These are phyloP conservation scores for Pseudozyma tsukubaensis DNA, from an alignment of 1,284 basidiomycete species.

Conservation along the genomic window DNA sequence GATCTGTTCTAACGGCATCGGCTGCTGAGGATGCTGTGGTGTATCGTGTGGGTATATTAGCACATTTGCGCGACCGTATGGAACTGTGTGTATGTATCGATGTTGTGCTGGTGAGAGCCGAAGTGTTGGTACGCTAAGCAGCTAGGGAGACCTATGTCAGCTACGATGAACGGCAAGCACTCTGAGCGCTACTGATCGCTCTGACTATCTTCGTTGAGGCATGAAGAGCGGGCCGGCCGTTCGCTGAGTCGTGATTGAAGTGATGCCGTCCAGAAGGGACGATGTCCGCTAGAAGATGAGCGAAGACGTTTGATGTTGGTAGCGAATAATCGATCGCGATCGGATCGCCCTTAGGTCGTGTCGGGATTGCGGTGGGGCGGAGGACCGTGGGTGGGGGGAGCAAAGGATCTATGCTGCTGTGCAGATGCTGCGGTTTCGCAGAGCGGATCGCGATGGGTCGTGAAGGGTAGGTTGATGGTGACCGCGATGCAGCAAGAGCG, in stretches of 20 bases:
- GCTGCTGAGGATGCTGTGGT: conserved; percentile 7
- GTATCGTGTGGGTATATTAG: conserved; percentile 16
- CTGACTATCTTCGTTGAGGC: not conserved
- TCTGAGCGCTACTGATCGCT: conserved; percentile 2
- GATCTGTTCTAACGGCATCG: conserved; percentile 57
- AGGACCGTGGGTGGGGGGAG: not conserved
- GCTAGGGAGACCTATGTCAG: not conserved
- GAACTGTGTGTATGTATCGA: too few species aligned
- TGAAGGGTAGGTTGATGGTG: not conserved
- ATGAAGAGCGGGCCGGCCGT: conserved; percentile 12
- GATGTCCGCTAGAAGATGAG: not conserved
- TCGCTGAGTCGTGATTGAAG: not conserved
- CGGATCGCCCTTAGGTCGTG: too few species aligned
- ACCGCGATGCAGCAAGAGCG: not conserved
- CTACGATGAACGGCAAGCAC: not conserved
- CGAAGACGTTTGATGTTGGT: not conserved
- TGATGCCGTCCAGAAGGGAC: not conserved
- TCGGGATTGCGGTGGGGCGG: not conserved
- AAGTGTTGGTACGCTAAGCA: too few species aligned
- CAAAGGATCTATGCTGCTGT: not conserved
- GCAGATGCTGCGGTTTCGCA: too few species aligned
- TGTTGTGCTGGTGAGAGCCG: too few species aligned
- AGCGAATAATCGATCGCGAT: not conserved
- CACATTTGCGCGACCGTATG: conserved; percentile 14
- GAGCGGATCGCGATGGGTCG: not conserved